Conservation (phyloP, 495 filamentous ascomycete species). For the Cairneyella variabilis region DNA sequence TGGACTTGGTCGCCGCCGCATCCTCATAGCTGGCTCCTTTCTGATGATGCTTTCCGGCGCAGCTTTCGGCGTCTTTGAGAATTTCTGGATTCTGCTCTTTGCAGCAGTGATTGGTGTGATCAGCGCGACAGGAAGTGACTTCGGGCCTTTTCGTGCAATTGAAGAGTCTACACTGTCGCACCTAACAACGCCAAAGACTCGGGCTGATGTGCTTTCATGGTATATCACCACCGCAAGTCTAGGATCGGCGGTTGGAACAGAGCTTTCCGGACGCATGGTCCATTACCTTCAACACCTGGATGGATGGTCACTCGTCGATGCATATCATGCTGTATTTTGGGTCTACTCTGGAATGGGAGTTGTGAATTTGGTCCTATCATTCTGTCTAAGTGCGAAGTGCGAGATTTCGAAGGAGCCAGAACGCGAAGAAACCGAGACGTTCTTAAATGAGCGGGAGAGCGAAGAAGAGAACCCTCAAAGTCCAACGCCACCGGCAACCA, state of each 20-base stretch:
- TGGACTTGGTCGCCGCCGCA: constrained; percentile 60
- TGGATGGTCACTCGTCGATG: constrained; percentile 52
- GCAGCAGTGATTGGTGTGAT: constrained; percentile 80
- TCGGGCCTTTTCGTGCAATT: constrained; percentile 76
- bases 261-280: constrained; percentile 63
- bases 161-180: constrained; percentile 79
- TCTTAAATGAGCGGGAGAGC: constrained; percentile 20
- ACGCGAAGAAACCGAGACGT: too few relatives aligned
- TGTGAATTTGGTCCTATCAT: constrained; percentile 59
- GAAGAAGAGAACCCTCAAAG: constrained; percentile 2
- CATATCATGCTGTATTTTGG: constrained; percentile 69
- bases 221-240: constrained; percentile 65
- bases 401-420: too few relatives aligned
- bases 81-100: constrained; percentile 68
- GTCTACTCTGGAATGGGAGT: constrained; percentile 64
- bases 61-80: constrained; percentile 60
- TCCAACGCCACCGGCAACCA: neutral
- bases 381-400: constrained; percentile 55
- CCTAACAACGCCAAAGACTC: constrained; percentile 53
- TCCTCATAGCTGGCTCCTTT: constrained; percentile 59
- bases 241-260: constrained; percentile 60
- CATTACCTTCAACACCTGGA: constrained; percentile 44
- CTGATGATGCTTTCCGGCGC: constrained; percentile 67
- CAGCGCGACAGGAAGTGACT: constrained; percentile 74
- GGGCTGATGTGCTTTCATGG: constrained; percentile 79